phyloP scores from a whole-genome alignment of 2,329 filamentous ascomycete genomes.

The Colletotrichum spaethianum region DNA sequence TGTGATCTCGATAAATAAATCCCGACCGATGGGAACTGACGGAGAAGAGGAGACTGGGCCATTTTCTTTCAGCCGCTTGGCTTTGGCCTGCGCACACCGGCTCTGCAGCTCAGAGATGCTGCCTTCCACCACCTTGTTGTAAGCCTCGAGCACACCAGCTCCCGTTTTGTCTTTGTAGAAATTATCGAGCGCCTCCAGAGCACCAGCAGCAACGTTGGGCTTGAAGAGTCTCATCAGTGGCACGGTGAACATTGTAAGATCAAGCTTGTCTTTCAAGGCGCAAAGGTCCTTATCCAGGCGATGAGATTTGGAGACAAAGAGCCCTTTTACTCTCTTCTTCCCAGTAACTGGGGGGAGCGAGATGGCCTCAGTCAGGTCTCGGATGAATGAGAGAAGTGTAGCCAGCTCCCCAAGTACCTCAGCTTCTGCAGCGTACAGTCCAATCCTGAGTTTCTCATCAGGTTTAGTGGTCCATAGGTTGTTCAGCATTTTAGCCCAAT shows the following conservation, averaged over 20 bases:
- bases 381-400: background rate
- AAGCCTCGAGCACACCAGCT: background rate
- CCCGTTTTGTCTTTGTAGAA: background rate
- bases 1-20: background rate
- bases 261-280: background rate
- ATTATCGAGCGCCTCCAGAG: background rate
- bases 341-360: background rate
- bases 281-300: background rate
- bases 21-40: background rate
- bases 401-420: background rate
- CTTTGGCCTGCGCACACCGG: background rate
- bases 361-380: background rate
- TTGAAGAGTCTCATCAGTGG: background rate
- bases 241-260: background rate
- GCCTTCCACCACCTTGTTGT: background rate
- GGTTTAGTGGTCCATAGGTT: rapidly evolving
- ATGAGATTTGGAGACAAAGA: background rate
- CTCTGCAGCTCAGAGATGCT: background rate
- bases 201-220: background rate
- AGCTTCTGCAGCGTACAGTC: background rate
- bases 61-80: background rate
- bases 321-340: background rate
- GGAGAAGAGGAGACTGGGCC: too few species aligned
- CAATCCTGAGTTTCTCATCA: too few species aligned
- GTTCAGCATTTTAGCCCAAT: background rate